A percentile compares a stretch with the other conserved stretches of the same genome.
Evolutionary conservation across 345 rosid genomes (phyloP).

Genomic region (Pistacia integerrima): DNA sequence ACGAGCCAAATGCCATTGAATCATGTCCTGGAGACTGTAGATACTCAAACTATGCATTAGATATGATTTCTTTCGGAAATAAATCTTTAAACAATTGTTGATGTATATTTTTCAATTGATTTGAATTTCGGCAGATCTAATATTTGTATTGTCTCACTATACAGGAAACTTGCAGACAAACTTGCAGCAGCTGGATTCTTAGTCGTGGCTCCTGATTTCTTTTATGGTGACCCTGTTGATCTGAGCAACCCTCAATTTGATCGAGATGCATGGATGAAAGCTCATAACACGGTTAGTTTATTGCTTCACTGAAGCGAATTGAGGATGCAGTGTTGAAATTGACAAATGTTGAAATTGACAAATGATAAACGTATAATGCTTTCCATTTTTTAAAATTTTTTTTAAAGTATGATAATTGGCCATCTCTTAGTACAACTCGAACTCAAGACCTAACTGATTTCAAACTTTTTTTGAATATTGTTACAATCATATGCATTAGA

Average conservation of each 20-base stretch:
- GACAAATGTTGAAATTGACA: neutral
- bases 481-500: neutral
- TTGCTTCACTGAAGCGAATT: neutral
- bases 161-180: conserved; percentile 24
- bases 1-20: conserved; percentile 3
- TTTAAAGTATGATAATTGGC: too few species aligned
- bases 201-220: conserved; percentile 24
- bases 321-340: neutral
- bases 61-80: neutral
- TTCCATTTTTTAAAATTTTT: too few species aligned
- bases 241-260: conserved; percentile 10
- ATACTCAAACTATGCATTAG: too few species aligned
- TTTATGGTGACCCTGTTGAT: conserved; percentile 14
- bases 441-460: neutral
- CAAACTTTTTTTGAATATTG: neutral
- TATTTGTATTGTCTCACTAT: neutral
- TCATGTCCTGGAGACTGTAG: neutral
- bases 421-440: too few species aligned
- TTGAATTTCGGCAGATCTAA: too few species aligned
- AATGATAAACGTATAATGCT: neutral
- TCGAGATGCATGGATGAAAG: conserved; percentile 17
- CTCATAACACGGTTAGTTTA: conserved; percentile 18
- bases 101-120: neutral
- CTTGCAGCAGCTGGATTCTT: conserved; percentile 21
- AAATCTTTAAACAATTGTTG: neutral